phyloP scores from a whole-genome alignment of 306 rosid genomes.

The Cucurbita moschata region DNA sequence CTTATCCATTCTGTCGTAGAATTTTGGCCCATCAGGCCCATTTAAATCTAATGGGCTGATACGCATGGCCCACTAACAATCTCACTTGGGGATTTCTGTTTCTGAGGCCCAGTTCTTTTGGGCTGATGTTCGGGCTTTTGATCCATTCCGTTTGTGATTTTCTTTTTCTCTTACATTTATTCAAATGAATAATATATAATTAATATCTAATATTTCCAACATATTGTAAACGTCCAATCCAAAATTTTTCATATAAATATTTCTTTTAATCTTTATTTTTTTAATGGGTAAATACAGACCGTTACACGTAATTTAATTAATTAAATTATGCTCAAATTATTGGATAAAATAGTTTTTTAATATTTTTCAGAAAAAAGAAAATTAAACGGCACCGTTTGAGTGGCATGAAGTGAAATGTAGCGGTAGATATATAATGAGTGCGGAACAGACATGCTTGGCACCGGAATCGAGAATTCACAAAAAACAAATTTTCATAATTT shows the following conservation, averaged over 20 bases:
- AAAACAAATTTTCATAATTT: not conserved
- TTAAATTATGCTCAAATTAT: no score
- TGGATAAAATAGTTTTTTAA: no score
- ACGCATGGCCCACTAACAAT: not conserved
- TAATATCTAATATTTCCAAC: no score
- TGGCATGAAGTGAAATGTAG: not conserved
- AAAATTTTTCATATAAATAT: no score
- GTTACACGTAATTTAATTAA: no score
- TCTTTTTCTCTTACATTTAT: not conserved
- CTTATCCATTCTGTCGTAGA: not conserved
- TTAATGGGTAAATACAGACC: no score
- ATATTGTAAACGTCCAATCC: no score
- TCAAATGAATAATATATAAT: no score
- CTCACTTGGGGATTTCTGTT: not conserved
- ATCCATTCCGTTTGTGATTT: not conserved
- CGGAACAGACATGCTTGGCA: slow-evolving; percentile 10
- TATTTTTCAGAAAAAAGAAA: not conserved
- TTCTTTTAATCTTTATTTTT: no score
- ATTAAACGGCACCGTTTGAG: not conserved
- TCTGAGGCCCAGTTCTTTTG: not conserved
- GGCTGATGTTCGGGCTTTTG: not conserved
- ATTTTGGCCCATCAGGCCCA: not conserved
- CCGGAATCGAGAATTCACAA: not conserved
- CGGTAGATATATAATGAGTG: not conserved
- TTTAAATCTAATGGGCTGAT: not conserved